Evolutionary conservation across 495 filamentous ascomycete genomes (phyloP).

Genomic region (Penicillium arizonense): DNA sequence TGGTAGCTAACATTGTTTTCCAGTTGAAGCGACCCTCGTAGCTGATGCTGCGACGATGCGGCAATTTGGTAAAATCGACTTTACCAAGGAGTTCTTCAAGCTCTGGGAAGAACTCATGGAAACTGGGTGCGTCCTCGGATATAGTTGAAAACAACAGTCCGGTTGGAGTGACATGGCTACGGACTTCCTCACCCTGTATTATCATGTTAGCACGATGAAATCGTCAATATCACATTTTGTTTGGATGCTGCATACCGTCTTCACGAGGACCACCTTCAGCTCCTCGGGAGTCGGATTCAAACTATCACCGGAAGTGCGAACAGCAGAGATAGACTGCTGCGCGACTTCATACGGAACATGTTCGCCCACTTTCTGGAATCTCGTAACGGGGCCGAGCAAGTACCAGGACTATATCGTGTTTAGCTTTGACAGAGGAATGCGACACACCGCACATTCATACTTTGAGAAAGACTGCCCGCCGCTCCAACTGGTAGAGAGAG

Average conservation of each 20-base stretch:
- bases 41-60: conserved; percentile 53
- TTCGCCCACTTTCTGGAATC: conserved; percentile 46
- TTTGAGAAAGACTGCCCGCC: conserved; percentile 54
- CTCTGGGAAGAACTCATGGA: conserved; percentile 56
- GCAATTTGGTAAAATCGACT: conserved; percentile 58
- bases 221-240: no score
- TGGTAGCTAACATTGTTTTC: conserved; percentile 56
- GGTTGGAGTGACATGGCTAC: conserved; percentile 50
- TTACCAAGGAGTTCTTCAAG: conserved; percentile 48
- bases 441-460: conserved; percentile 13
- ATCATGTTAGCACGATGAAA: neutral
- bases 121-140: conserved; percentile 47
- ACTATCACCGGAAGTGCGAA: conserved; percentile 33
- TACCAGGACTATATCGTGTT: conserved; percentile 52
- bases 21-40: conserved; percentile 62
- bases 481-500: conserved; percentile 50
- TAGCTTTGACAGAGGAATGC: neutral
- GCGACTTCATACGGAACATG: conserved; percentile 55
- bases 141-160: conserved; percentile 56
- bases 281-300: conserved; percentile 30
- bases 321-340: conserved; percentile 47
- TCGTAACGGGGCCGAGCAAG: conserved; percentile 58
- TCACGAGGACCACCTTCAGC: conserved; percentile 42
- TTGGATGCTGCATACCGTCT: conserved; percentile 21
- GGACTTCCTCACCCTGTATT: conserved; percentile 29